A percentile compares a stretch with the other conserved stretches of the same genome.
Evolutionary conservation across 139 green algal species (phyloP).

Genomic region (Chlorella ohadii): DNA sequence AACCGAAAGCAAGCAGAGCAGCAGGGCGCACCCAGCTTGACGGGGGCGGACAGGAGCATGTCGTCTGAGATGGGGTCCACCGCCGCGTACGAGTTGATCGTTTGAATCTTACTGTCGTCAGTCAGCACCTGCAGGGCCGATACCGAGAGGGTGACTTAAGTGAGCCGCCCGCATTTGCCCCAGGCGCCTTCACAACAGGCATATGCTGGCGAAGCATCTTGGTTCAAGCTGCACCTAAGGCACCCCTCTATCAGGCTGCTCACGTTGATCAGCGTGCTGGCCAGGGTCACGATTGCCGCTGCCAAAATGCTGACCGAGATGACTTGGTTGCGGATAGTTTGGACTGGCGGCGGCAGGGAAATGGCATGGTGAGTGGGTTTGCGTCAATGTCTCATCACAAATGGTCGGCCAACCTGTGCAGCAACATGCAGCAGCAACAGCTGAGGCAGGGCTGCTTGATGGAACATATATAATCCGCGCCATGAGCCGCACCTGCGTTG

Average conservation of each 20-base stretch:
- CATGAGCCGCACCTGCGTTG: slow-evolving; percentile 15
- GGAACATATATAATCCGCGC: too few relatives aligned
- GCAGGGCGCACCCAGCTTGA: slow-evolving; percentile 13
- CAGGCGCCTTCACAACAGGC: too few relatives aligned
- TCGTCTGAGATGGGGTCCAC: slow-evolving; percentile 28
- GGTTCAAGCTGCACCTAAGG: too few relatives aligned
- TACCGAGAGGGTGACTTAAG: too few relatives aligned
- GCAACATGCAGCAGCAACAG: too few relatives aligned
- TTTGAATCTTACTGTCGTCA: background rate
- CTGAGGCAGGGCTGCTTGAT: too few relatives aligned
- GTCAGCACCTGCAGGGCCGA: slow-evolving; percentile 14
- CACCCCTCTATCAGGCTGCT: too few relatives aligned
- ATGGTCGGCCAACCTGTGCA: background rate
- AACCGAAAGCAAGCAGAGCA: too few relatives aligned
- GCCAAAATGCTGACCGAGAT: slow-evolving; percentile 29
- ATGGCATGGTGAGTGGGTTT: background rate
- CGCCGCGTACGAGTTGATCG: background rate
- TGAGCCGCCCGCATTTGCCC: background rate
- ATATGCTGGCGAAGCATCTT: too few relatives aligned
- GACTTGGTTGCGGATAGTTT: slow-evolving; percentile 28
- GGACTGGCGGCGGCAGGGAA: background rate
- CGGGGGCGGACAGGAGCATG: background rate
- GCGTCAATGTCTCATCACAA: too few relatives aligned
- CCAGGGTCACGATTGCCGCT: background rate
- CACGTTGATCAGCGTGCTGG: background rate